Conservation (phyloP, 2,329 filamentous ascomycete species). For the Emmonsiellopsis sp. region DNA sequence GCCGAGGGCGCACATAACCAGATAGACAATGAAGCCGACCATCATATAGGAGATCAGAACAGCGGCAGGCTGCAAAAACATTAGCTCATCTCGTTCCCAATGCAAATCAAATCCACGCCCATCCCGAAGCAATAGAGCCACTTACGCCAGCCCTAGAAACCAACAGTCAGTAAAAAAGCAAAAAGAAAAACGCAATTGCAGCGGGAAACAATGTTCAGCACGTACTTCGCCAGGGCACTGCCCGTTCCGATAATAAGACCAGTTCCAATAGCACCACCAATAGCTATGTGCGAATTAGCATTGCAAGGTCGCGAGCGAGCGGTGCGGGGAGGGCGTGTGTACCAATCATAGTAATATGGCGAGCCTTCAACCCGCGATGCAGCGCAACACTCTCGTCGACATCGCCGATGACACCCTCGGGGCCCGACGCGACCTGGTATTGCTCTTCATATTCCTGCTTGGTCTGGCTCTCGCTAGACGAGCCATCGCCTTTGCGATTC, state of each 20-base stretch:
- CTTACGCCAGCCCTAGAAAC: constrained; percentile 27
- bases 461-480: constrained; percentile 6
- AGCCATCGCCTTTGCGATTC: constrained; percentile 6
- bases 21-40: constrained; percentile 54
- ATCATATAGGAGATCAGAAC: constrained; percentile 36
- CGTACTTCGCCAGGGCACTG: constrained; percentile 31
- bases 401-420: constrained; percentile 16
- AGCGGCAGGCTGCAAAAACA: constrained; percentile 23
- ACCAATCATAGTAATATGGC: constrained; percentile 50
- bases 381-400: constrained; percentile 23
- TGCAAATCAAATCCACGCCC: not conserved
- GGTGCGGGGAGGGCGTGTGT: constrained; percentile 29
- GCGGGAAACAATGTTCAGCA: not conserved
- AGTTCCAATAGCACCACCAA: constrained; percentile 50
- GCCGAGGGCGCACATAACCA: constrained; percentile 48
- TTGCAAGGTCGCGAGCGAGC: constrained; percentile 29
- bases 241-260: constrained; percentile 48
- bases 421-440: not conserved
- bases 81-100: constrained; percentile 3
- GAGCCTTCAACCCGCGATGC: constrained; percentile 40
- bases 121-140: constrained; percentile 5
- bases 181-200: not conserved
- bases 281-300: constrained; percentile 19
- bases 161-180: not conserved
- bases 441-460: constrained; percentile 6